These are phyloP conservation scores for Chytriomyces hyalinus DNA, from an alignment of 192 early-diverging fungal species.

Conservation along the genomic window DNA sequence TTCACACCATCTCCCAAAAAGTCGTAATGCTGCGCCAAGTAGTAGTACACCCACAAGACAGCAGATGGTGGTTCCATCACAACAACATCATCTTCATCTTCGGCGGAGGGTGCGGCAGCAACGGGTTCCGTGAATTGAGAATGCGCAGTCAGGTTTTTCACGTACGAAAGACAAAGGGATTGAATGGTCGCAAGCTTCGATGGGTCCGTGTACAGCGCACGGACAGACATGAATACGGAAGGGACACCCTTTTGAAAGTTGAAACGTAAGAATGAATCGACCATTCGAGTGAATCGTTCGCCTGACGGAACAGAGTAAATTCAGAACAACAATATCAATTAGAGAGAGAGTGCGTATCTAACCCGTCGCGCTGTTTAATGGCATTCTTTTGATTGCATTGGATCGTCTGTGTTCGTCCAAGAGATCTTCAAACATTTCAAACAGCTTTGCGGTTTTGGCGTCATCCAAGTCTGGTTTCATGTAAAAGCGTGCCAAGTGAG, in stretches of 20 bases:
- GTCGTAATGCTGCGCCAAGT: slow-evolving; percentile 89
- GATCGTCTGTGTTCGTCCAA: slow-evolving; percentile 79
- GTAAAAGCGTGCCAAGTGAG: background rate
- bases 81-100: slow-evolving; percentile 51
- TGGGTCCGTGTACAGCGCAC: slow-evolving; percentile 70
- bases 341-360: slow-evolving; percentile 35
- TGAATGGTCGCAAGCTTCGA: slow-evolving; percentile 75
- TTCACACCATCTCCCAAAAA: slow-evolving; percentile 67
- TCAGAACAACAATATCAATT: background rate
- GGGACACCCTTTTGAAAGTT: slow-evolving; percentile 92
- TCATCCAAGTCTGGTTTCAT: slow-evolving; percentile 35
- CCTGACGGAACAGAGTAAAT: slow-evolving; percentile 16
- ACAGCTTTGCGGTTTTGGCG: slow-evolving; percentile 34
- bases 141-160: slow-evolving; percentile 34
- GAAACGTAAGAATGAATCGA: slow-evolving; percentile 70
- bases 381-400: slow-evolving; percentile 76
- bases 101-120: slow-evolving; percentile 38
- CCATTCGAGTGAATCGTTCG: slow-evolving; percentile 48
- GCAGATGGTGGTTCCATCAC: slow-evolving; percentile 77
- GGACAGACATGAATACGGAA: slow-evolving; percentile 86
- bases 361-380: slow-evolving; percentile 76
- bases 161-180: slow-evolving; percentile 70
- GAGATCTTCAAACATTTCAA: slow-evolving; percentile 55
- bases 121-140: slow-evolving; percentile 24
- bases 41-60: slow-evolving; percentile 88